Evolutionary conservation across 1,284 basidiomycete genomes (phyloP).

Genomic region (Moniliophthora roreri): DNA sequence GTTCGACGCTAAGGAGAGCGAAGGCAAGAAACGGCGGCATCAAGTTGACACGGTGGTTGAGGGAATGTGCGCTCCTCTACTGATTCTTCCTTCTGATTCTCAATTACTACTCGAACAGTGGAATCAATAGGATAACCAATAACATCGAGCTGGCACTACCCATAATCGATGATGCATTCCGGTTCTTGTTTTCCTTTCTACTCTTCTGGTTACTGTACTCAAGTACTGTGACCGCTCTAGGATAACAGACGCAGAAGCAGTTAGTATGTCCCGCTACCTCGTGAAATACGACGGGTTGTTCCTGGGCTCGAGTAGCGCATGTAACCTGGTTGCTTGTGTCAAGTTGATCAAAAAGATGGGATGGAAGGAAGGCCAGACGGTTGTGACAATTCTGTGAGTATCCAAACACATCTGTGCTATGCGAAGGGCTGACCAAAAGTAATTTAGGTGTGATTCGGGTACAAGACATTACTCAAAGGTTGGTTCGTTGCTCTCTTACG

Average conservation of each 20-base stretch:
- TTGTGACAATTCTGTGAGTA: slow-evolving; percentile 85
- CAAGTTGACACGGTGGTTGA: slow-evolving; percentile 93
- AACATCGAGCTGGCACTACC: slow-evolving; percentile 84
- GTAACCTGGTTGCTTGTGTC: slow-evolving; percentile 90
- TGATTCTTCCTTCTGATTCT: neutral
- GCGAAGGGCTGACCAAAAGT: neutral
- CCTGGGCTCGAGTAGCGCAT: slow-evolving; percentile 94
- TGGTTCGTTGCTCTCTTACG: slow-evolving; percentile 19
- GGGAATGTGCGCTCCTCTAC: slow-evolving; percentile 62
- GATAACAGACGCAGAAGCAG: slow-evolving; percentile 87
- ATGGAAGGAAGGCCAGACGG: slow-evolving; percentile 60
- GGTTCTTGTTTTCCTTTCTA: slow-evolving; percentile 41
- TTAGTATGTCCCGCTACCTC: slow-evolving; percentile 89
- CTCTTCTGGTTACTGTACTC: slow-evolving; percentile 6
- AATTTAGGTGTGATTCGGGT: slow-evolving; percentile 77
- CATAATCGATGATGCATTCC: slow-evolving; percentile 85
- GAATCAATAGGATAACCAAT: slow-evolving; percentile 84
- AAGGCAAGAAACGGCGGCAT: slow-evolving; percentile 92
- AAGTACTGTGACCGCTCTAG: slow-evolving; percentile 46
- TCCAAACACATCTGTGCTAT: slow-evolving; percentile 2
- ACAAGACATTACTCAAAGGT: slow-evolving; percentile 88
- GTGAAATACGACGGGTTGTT: slow-evolving; percentile 91
- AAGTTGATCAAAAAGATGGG: slow-evolving; percentile 73
- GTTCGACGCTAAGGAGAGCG: slow-evolving; percentile 89
- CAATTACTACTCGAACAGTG: slow-evolving; percentile 57